These are phyloP conservation scores for Penicillium brasilianum DNA, from an alignment of 2,329 filamentous ascomycete genomes.

Conservation along the genomic window DNA sequence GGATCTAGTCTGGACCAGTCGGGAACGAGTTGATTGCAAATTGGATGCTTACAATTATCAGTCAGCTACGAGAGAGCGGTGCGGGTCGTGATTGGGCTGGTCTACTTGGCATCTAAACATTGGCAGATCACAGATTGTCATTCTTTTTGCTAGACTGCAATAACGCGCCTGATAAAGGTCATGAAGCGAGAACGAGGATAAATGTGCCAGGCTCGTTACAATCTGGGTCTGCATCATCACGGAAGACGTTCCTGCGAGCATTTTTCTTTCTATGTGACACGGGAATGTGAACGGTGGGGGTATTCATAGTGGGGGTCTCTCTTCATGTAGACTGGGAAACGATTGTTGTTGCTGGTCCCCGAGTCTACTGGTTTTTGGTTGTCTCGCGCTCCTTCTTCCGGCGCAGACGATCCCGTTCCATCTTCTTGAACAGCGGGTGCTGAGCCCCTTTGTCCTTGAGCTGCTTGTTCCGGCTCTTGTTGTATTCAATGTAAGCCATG, in stretches of 20 bases:
- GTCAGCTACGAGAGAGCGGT: background rate
- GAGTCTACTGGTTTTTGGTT: background rate
- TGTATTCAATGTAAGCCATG: constrained; percentile 94
- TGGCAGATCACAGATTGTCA: background rate
- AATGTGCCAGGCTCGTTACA: background rate
- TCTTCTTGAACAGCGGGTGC: constrained; percentile 69
- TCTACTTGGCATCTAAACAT: background rate
- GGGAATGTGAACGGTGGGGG: background rate
- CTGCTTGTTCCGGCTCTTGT: constrained; percentile 71
- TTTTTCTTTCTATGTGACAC: background rate
- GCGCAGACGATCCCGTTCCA: constrained; percentile 66
- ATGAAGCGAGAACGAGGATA: background rate
- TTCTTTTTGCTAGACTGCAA: background rate
- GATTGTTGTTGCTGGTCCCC: background rate
- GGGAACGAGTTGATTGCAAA: background rate
- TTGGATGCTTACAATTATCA: background rate
- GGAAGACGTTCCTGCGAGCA: background rate
- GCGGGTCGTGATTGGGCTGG: background rate
- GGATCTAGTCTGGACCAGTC: background rate
- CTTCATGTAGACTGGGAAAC: background rate
- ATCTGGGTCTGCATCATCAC: background rate
- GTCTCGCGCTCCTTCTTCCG: constrained; percentile 54
- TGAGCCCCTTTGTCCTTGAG: constrained; percentile 66
- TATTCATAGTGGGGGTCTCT: background rate
- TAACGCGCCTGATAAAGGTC: background rate